These are phyloP conservation scores for Colletotrichum orchidophilum DNA, from an alignment of 2,329 filamentous ascomycete genomes.

Conservation along the genomic window DNA sequence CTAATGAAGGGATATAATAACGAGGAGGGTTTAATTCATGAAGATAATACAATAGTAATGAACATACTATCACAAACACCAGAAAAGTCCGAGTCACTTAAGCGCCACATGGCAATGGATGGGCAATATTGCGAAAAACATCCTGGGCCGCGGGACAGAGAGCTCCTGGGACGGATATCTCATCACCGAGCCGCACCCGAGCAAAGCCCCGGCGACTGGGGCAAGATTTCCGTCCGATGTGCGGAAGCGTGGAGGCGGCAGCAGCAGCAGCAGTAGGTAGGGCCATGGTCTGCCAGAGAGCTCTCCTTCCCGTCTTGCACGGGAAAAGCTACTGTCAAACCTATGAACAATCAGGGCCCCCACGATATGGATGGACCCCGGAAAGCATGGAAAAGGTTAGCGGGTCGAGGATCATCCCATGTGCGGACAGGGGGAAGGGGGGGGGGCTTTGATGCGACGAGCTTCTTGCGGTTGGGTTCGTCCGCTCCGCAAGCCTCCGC, in stretches of 20 bases:
- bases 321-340: neutral
- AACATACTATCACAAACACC: neutral
- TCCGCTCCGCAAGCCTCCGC: conserved; percentile 16
- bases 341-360: conserved; percentile 24
- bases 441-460: neutral
- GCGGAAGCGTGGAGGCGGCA: neutral
- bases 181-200: neutral
- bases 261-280: neutral
- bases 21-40: neutral
- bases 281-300: neutral
- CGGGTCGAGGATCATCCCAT: conserved; percentile 16
- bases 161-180: neutral
- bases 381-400: conserved; percentile 17
- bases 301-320: no score
- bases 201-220: neutral
- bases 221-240: neutral
- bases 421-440: conserved; percentile 9
- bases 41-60: neutral
- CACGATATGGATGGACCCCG: conserved; percentile 21
- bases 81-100: neutral
- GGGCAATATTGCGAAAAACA: neutral
- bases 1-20: neutral
- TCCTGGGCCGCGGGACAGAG: no score
- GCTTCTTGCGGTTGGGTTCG: conserved; percentile 21
- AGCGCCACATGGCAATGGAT: neutral